These are phyloP conservation scores for Adansonia grandidieri DNA, from an alignment of 441 rosid genomes.

Conservation along the genomic window DNA sequence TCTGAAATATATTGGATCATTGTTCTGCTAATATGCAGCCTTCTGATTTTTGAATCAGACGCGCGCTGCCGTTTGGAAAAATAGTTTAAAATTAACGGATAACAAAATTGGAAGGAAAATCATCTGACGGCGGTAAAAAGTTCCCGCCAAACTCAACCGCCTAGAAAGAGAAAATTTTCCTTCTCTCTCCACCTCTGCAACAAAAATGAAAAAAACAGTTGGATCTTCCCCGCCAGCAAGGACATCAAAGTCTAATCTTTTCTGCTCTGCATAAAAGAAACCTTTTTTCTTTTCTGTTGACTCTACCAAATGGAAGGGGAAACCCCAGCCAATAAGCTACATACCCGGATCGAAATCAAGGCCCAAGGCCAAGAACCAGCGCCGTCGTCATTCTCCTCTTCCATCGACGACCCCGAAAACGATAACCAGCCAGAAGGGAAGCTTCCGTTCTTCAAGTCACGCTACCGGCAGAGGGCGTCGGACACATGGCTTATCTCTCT, in stretches of 20 bases:
- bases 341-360: constrained; percentile 33
- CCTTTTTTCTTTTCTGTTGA: neutral
- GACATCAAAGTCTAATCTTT: neutral
- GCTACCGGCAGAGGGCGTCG: constrained; percentile 51
- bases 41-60: too few species aligned
- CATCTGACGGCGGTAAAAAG: too few species aligned
- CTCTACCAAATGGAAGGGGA: constrained; percentile 29
- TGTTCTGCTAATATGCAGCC: too few species aligned
- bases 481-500: constrained; percentile 84
- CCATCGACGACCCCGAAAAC: constrained; percentile 10
- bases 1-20: too few species aligned
- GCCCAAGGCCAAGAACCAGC: constrained; percentile 21
- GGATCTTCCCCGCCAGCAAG: neutral
- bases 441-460: constrained; percentile 67
- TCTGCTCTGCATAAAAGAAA: neutral
- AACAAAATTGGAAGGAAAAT: neutral
- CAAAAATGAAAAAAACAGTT: neutral
- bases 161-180: neutral
- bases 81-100: too few species aligned
- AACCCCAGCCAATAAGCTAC: constrained; percentile 2
- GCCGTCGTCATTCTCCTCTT: neutral
- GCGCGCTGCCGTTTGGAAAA: too few species aligned
- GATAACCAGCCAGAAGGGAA: constrained; percentile 32
- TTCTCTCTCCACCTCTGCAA: neutral
- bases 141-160: constrained; percentile 22